Conservation (phyloP, 2,329 filamentous ascomycete genomes). For the Fonsecaea multimorphosa region DNA sequence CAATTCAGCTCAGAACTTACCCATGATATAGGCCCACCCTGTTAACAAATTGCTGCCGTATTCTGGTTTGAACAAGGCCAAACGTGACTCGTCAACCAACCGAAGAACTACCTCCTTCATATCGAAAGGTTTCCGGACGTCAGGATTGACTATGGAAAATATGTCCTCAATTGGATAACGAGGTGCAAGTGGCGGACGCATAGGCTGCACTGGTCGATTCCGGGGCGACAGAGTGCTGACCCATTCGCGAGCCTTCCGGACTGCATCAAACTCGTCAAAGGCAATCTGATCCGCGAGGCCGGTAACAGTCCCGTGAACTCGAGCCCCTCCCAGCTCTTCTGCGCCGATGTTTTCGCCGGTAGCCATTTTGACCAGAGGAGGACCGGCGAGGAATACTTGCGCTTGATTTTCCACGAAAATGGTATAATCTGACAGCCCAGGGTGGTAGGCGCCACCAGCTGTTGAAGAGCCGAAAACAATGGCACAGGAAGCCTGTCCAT, state of each 20-base stretch:
- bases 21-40: slow-evolving; percentile 49
- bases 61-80: slow-evolving; percentile 50
- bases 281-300: slow-evolving; percentile 55
- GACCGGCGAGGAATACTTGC: slow-evolving; percentile 54
- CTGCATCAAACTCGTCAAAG: slow-evolving; percentile 52
- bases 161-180: slow-evolving; percentile 49
- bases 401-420: slow-evolving; percentile 53
- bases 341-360: slow-evolving; percentile 53
- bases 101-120: slow-evolving; percentile 51
- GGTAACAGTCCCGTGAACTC: slow-evolving; percentile 50
- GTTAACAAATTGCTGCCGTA: slow-evolving; percentile 51
- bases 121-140: slow-evolving; percentile 50
- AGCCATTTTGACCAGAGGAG: slow-evolving; percentile 56
- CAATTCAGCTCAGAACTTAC: slow-evolving; percentile 32
- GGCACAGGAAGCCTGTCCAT: slow-evolving; percentile 51
- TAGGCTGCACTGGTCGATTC: slow-evolving; percentile 5
- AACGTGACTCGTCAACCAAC: slow-evolving; percentile 51
- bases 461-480: slow-evolving; percentile 55
- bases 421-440: slow-evolving; percentile 52
- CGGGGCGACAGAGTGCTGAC: slow-evolving; percentile 39
- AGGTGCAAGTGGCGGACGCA: slow-evolving; percentile 36
- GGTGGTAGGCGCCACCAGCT: slow-evolving; percentile 52
- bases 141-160: slow-evolving; percentile 47
- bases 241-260: slow-evolving; percentile 50
- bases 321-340: slow-evolving; percentile 52